Base-by-base conservation (phyloP, 1,139 yeast species). In the Barnettozyma hawaiiensis region DNA sequence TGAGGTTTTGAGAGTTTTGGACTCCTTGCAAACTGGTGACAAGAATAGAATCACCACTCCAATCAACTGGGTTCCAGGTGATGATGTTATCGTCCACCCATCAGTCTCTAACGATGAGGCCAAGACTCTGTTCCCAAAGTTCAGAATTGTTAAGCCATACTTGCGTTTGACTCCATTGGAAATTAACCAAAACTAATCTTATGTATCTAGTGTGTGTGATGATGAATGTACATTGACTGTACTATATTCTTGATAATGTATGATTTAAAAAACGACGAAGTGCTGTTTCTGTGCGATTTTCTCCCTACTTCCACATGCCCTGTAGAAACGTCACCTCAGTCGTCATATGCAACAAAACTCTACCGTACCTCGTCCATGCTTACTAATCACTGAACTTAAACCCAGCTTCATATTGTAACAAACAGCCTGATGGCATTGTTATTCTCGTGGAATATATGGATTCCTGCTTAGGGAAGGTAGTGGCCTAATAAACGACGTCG, bases 61-160 rank as follows among this genome's bases (percentile, higher is more conserved):
- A 48, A 79, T 85, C 60, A 84, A 85, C 71, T 85, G 95, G 95
- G 74, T 77, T 53, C 85, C 84, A 46, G 95, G 95, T 55, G 84
- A 85, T 55, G 95, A 85, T 65, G 94, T 85, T 46, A 84, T 85
- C 57, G 81, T 85, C 50, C 90, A 83, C 53, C 90, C 92, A 53
- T 63, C 76, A 43, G 83, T 81, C 43, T 66, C 78, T 43, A 78
- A 82, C 62, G 85, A 77, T 45, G 85, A 78, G 61, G 94, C 94
- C 42, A 75, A 75, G 67, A 73, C 74, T 48, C 65, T 77, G 58
- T 85, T 83, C 73, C 90, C 90, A 49, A 76, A 81, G 60, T 83
- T 81, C 76, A 73, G 84, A 65, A 70, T 76, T 51, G 72, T 85
- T 68, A 85, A 83, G 73, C 89, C 90, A 46, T 85, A 85, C 73